Conservation (phyloP, 148 eudicot species). For the Linanthus parryae region DNA sequence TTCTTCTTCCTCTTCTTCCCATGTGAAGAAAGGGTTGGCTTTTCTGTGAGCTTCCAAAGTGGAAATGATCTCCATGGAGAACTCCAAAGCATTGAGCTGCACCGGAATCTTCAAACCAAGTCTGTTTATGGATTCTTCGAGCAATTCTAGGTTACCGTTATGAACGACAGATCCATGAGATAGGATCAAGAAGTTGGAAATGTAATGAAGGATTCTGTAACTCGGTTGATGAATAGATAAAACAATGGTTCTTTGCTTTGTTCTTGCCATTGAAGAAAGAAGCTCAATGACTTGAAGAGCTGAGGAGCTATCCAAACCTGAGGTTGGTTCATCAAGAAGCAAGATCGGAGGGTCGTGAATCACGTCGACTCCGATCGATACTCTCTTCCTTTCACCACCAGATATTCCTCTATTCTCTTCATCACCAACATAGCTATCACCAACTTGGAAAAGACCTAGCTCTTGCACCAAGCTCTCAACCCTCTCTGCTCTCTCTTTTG, state of each 20-base stretch:
- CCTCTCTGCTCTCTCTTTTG: conserved; percentile 38
- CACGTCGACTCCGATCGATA: conserved; percentile 87
- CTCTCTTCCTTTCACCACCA: conserved; percentile 88
- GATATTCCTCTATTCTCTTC: conserved; percentile 87
- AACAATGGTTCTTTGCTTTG: conserved; percentile 53
- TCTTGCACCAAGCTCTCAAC: conserved; percentile 70
- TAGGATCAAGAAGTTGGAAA: conserved; percentile 69
- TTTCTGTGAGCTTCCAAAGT: conserved; percentile 39
- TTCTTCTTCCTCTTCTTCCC: conserved; percentile 6
- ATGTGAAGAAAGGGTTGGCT: background rate
- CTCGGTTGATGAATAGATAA: conserved; percentile 94
- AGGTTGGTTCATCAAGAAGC: conserved; percentile 88
- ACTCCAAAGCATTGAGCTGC: conserved; percentile 74
- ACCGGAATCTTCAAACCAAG: conserved; percentile 60
- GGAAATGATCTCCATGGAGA: conserved; percentile 72
- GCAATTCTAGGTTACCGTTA: conserved; percentile 55
- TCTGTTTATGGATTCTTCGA: conserved; percentile 51
- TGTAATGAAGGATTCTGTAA: conserved; percentile 59
- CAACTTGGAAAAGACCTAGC: conserved; percentile 75
- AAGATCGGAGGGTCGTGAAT: conserved; percentile 81
- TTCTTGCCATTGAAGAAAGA: conserved; percentile 50
- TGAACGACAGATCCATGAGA: conserved; percentile 68
- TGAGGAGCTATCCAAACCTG: conserved; percentile 82
- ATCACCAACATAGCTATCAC: conserved; percentile 71
- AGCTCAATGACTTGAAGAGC: conserved; percentile 86